Evolutionary conservation across 2,329 filamentous ascomycete genomes (phyloP).

Genomic region (Xylaria sp.): DNA sequence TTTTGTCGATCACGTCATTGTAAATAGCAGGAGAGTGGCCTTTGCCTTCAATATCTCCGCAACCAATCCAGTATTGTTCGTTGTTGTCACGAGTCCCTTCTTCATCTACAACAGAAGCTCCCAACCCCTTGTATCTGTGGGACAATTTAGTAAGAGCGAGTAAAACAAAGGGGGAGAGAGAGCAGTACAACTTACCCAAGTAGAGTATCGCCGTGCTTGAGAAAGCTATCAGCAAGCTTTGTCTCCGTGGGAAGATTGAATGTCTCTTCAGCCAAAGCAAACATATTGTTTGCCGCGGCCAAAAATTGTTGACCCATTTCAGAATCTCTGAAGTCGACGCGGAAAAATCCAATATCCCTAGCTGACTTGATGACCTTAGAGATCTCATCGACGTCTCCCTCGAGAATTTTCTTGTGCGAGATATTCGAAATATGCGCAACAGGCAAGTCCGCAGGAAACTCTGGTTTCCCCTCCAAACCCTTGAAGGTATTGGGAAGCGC

Average conservation of each 20-base stretch:
- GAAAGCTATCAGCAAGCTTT: slow-evolving; percentile 36
- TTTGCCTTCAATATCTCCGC: slow-evolving; percentile 34
- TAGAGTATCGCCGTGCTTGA: slow-evolving; percentile 34
- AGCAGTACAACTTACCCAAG: slow-evolving; percentile 24
- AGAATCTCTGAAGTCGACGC: slow-evolving; percentile 34
- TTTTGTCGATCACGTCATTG: slow-evolving; percentile 34
- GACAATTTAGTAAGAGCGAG: slow-evolving; percentile 4
- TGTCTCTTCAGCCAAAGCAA: slow-evolving; percentile 31
- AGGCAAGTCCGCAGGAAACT: slow-evolving; percentile 29
- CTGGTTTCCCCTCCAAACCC: slow-evolving; percentile 15
- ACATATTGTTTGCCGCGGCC: slow-evolving; percentile 34
- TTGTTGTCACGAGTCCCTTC: slow-evolving; percentile 34
- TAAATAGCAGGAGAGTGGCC: slow-evolving; percentile 32
- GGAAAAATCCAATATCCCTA: slow-evolving; percentile 34
- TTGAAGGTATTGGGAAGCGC: slow-evolving; percentile 25
- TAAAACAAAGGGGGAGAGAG: background rate
- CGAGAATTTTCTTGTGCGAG: slow-evolving; percentile 33
- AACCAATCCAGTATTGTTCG: slow-evolving; percentile 37
- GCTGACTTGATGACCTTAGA: slow-evolving; percentile 32
- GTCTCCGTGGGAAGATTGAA: slow-evolving; percentile 32
- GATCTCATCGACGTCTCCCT: slow-evolving; percentile 31
- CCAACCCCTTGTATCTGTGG: slow-evolving; percentile 31
- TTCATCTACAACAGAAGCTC: slow-evolving; percentile 35
- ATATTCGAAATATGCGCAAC: slow-evolving; percentile 35
- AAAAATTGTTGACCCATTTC: slow-evolving; percentile 29